phyloP scores from a whole-genome alignment of 352 stramenopile genomes.

The Phytophthora pinifolia region DNA sequence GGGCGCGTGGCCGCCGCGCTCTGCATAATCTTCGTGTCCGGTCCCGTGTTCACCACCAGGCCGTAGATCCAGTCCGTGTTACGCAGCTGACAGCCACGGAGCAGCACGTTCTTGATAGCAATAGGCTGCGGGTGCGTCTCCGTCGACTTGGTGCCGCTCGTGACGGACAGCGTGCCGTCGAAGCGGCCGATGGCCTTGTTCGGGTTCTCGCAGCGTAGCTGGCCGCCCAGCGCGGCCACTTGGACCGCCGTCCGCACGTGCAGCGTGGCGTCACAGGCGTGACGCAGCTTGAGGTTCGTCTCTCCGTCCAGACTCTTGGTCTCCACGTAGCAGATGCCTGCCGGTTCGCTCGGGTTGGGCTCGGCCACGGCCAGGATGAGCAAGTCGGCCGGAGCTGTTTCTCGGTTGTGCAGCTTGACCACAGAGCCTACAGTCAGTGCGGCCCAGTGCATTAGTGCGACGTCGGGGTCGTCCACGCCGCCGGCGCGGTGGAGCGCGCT shows the following conservation, averaged over 20 bases:
- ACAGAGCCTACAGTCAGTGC: slow-evolving; percentile 81
- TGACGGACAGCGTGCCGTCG: slow-evolving; percentile 58
- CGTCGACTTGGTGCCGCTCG: slow-evolving; percentile 17
- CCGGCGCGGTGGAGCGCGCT: slow-evolving; percentile 25
- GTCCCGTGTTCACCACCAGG: slow-evolving; percentile 88
- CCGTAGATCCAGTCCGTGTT: slow-evolving; percentile 91
- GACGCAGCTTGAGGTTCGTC: slow-evolving; percentile 89
- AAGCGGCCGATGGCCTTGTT: slow-evolving; percentile 85
- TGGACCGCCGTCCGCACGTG: slow-evolving; percentile 37
- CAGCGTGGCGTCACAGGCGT: slow-evolving; percentile 63
- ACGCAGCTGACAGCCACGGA: slow-evolving; percentile 84
- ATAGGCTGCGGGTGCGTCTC: slow-evolving; percentile 53
- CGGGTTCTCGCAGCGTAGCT: slow-evolving; percentile 68
- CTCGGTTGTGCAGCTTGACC: slow-evolving; percentile 74
- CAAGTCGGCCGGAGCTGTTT: slow-evolving; percentile 82
- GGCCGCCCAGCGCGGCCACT: slow-evolving; percentile 44
- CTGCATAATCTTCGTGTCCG: slow-evolving; percentile 88
- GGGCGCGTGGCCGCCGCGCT: slow-evolving; percentile 51
- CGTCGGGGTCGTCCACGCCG: slow-evolving; percentile 39
- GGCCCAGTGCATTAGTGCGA: slow-evolving; percentile 67
- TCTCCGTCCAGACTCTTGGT: slow-evolving; percentile 90
- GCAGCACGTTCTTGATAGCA: slow-evolving; percentile 86
- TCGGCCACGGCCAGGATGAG: slow-evolving; percentile 82
- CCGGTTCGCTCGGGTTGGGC: slow-evolving; percentile 53
- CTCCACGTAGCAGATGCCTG: slow-evolving; percentile 85